Conservation (phyloP, 208 protist species). For the Trichomonas gallinae region DNA sequence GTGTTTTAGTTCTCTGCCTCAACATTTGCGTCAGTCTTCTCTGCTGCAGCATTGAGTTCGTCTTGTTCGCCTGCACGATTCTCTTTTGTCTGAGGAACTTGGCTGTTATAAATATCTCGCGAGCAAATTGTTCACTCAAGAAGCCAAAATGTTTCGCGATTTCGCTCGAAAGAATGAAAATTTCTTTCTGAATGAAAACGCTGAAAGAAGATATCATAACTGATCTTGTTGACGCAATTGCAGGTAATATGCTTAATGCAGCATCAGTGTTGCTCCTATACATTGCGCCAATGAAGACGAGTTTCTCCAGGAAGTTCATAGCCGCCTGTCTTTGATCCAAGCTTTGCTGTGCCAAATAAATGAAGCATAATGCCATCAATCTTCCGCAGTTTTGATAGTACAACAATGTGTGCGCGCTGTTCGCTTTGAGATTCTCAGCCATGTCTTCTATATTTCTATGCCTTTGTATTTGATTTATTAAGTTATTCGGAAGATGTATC, state of each 20-base stretch:
- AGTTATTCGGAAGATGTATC: background rate
- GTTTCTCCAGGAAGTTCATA: background rate
- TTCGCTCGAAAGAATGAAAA: background rate
- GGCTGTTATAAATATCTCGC: background rate
- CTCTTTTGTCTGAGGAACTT: background rate
- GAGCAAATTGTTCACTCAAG: background rate
- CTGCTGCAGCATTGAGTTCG: too few species aligned
- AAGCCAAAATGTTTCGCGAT: background rate
- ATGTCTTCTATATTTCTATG: background rate
- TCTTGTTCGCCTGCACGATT: background rate
- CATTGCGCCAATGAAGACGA: background rate
- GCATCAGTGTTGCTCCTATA: background rate
- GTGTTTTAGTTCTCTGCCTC: too few species aligned
- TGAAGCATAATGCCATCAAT: background rate
- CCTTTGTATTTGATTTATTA: background rate
- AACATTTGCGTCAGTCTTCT: too few species aligned
- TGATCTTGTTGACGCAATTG: background rate
- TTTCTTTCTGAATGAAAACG: background rate
- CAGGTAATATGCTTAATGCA: background rate
- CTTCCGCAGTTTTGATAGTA: background rate
- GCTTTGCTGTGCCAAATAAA: background rate
- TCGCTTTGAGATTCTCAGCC: background rate
- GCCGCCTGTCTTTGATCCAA: background rate
- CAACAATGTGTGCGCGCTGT: background rate
- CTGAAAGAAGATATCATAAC: background rate